Evolutionary conservation across 2,329 filamentous ascomycete species (phyloP), one percentile per base, ranked within the genome.

Genomic region (Myrmaecium sp.): DNA sequence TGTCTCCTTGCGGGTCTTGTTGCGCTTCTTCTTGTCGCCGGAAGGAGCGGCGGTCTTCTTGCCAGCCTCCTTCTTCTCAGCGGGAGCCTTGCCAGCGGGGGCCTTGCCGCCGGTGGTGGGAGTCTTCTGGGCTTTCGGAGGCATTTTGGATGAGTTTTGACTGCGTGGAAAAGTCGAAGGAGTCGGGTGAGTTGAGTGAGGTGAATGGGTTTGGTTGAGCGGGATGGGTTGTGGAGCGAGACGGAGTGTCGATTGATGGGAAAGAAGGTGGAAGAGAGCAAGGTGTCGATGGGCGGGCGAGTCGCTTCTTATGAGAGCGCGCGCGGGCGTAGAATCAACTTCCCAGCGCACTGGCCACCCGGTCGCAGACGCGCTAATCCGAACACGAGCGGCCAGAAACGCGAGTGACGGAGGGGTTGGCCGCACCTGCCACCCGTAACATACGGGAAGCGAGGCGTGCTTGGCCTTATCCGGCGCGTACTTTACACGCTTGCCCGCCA

Each of bases 21-120:
- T 92, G 55, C 89, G 82, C 84, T 95, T 98, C 81, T 98, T 98
- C 83, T 95, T 95, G 49, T 95, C 89, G 40, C 89, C 89, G 54
- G 81, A 74, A 36, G 84, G 74, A 34, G 86, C 82, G 43, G 70
- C 63, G 26, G 89, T 95, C 79, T 95, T 98, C 81, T 98, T 98
- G 69, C 86, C 89, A 40, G 86, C 89, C 65, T 95, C 86, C 77
- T 95, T 94, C 79, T 94, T 94, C 74, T 94, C 84, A 53, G 78
- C 80, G 33, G 86, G 83, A 24, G 73, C 71, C 58, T 77, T 77
- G 51, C 69, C 69, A 49, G 72, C 74, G 40, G 74, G 74, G 47
- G 86, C 86, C 82, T 95, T 95, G 65, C 82, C 72, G 66, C 80
- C 86, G 54, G 70, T 75, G 62, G 65, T 69, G 63, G 86, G 84